Conservation (phyloP, 257 asterid species). For the Apocynum venetum region DNA sequence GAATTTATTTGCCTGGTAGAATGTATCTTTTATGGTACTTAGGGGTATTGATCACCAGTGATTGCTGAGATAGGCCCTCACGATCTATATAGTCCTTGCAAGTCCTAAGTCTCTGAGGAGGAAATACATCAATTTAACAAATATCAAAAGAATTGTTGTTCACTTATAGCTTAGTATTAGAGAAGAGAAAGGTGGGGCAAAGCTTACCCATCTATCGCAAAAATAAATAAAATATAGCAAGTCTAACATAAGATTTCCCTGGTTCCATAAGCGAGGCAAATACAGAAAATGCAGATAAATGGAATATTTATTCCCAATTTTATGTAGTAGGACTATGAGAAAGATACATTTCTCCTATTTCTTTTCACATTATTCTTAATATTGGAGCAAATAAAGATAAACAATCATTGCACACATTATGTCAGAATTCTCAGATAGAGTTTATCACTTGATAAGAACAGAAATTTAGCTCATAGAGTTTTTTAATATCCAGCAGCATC, state of each 20-base stretch:
- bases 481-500: background rate
- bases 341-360: background rate
- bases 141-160: background rate
- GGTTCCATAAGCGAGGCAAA: too few relatives aligned
- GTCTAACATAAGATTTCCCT: background rate
- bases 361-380: background rate
- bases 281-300: background rate
- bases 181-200: background rate
- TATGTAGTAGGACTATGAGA: background rate
- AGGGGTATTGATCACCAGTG: slow-evolving; percentile 79
- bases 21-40: slow-evolving; percentile 75
- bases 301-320: background rate
- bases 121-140: slow-evolving; percentile 1
- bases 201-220: too few relatives aligned
- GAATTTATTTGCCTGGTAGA: slow-evolving; percentile 59
- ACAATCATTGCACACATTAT: background rate
- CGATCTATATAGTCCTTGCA: slow-evolving; percentile 80
- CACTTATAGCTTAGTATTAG: background rate
- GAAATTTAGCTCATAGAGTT: background rate
- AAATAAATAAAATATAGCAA: background rate
- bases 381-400: background rate
- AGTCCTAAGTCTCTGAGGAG: slow-evolving; percentile 69
- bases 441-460: background rate
- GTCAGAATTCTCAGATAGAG: background rate
- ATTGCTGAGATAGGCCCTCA: slow-evolving; percentile 90